Evolutionary conservation across 495 filamentous ascomycete genomes (phyloP), one percentile per base, ranked within the genome.

Genomic region (Hyaloscypha variabilis): DNA sequence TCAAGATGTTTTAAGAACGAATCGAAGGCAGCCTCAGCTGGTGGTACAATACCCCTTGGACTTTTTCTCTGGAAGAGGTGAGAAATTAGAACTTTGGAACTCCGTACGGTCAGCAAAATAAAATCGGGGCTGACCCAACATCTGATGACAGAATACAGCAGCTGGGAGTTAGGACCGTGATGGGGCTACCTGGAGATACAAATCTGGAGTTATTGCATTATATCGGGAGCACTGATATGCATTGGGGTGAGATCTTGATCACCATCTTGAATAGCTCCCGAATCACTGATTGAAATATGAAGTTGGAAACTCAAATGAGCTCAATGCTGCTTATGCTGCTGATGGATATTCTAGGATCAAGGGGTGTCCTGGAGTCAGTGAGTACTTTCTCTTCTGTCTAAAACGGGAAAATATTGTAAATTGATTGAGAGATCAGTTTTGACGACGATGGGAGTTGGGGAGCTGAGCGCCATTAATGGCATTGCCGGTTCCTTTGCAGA

Each of bases 281-380:
- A 10, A 53, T 54, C 21, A 17, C 30, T 23, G 13, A 25, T 8
- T 10, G 50, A 23, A 6, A 19, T 25, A 8, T 13, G 21, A 42
- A 54, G 42, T 49, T 2, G 89, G 88, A 54, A 90, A 88, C 62
- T 83, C 81, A 67, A 90, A 90, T 76, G 88, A 90, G 71, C 76
- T 79, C 24, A 73, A 67, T 26, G 60, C 69, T 1, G 87, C 86
- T 29, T 91, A 91, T 68, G 87, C 89, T 10, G 87, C 88, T 42
- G 88, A 91, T 75, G 88, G 88, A 36, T 91, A 91, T 75, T 88
- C 87, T 21, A 83, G 87, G 57, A 76, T 88, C 50, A 88, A 88
- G 29, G 89, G 87, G 46, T 85, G 88, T 24, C 58, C 58, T 49
- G 76, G 80, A 51, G 88, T 87, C 30, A 30, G 55, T 58, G 19